Percentiles rank a stretch among this genome's conserved stretches.
phyloP scores from a whole-genome alignment of 306 rosid genomes.

The Vachellia collinsii region DNA sequence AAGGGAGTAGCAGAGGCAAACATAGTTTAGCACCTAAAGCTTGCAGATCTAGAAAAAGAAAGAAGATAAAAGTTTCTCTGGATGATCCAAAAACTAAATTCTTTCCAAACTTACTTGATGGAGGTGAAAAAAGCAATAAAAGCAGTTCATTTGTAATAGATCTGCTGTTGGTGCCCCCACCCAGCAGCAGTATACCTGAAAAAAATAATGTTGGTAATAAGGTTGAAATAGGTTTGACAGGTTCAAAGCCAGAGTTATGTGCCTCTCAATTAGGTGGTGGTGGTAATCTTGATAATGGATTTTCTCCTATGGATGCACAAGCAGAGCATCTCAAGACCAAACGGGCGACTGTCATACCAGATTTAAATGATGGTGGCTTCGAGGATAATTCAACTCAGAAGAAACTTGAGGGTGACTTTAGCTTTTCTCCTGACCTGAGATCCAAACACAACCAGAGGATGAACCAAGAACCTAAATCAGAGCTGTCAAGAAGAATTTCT shows the following conservation, averaged over 20 bases:
- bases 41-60: conserved; percentile 48
- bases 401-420: conserved; percentile 41
- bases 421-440: conserved; percentile 42
- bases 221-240: conserved; percentile 30
- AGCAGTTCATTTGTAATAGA: conserved; percentile 56
- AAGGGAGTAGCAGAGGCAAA: conserved; percentile 42
- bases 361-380: conserved; percentile 58
- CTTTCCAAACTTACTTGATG: conserved; percentile 6
- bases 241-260: conserved; percentile 33
- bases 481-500: conserved; percentile 33
- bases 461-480: conserved; percentile 42
- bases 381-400: conserved; percentile 46
- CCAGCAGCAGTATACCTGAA: conserved; percentile 24
- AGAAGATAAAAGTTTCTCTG: conserved; percentile 33
- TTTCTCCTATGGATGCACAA: conserved; percentile 12
- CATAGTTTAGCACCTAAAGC: conserved; percentile 34
- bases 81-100: conserved; percentile 26
- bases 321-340: conserved; percentile 33
- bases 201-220: conserved; percentile 26
- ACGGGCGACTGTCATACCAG: conserved; percentile 55
- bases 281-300: conserved; percentile 20
- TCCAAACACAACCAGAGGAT: conserved; percentile 43
- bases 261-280: conserved; percentile 12
- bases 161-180: conserved; percentile 37
- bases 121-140: conserved; percentile 24